phyloP scores from a whole-genome alignment of 208 protist genomes.

The Wallacemonas rigidus region DNA sequence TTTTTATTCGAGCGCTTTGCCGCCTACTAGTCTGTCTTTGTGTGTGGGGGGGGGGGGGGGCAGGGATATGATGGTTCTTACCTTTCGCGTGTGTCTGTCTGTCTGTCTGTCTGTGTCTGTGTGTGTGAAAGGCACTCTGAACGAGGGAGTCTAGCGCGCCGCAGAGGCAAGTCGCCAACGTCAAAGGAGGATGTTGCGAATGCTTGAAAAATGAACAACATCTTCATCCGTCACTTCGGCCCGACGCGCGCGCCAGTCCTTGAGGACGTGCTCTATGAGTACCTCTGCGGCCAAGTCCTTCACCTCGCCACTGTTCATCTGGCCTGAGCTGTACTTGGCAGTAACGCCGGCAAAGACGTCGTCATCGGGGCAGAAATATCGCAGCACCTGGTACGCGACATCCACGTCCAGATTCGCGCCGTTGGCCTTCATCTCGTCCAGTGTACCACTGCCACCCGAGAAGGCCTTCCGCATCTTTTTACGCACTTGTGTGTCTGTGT shows the following conservation, averaged over 20 bases:
- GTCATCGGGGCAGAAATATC: conserved; percentile 97
- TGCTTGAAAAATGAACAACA: conserved; percentile 60
- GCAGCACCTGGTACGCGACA: conserved; percentile 96
- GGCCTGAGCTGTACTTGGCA: conserved; percentile 53
- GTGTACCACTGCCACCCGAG: conserved; percentile 95
- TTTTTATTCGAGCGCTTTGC: too few species aligned
- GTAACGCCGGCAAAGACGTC: conserved; percentile 85
- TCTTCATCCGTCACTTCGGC: conserved; percentile 71
- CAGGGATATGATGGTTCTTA: too few species aligned
- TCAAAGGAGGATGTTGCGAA: conserved; percentile 81
- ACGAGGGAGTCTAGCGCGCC: not conserved
- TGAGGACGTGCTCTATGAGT: conserved; percentile 66
- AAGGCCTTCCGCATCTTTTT: conserved; percentile 97
- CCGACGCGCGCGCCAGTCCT: conserved; percentile 62
- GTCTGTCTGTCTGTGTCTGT: too few species aligned
- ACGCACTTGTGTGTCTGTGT: conserved; percentile 93
- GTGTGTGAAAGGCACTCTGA: not conserved
- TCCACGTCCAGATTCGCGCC: conserved; percentile 95
- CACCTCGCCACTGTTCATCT: conserved; percentile 80
- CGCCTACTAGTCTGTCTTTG: too few species aligned
- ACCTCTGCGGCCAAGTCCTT: conserved; percentile 77
- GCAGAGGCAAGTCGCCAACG: too few species aligned
- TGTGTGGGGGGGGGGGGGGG: too few species aligned
- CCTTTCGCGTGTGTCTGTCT: too few species aligned
- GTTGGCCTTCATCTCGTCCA: conserved; percentile 94